Evolutionary conservation across 352 stramenopile species (phyloP), one percentile per base, ranked within the genome.

Genomic region (Blastocystis sp.): DNA sequence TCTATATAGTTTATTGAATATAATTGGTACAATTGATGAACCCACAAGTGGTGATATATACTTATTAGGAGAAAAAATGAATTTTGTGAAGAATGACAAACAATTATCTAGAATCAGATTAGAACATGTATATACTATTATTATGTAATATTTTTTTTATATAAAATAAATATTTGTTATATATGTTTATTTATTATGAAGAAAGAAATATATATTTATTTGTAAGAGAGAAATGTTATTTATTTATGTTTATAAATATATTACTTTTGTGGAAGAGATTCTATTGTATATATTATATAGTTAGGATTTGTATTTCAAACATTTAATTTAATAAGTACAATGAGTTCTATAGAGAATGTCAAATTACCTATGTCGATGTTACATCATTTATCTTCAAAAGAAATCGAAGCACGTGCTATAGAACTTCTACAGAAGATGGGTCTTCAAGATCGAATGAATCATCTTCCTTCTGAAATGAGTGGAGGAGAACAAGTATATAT

Each of bases 231-330:
- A n/a, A n/a, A n/a, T n/a, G n/a, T n/a, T n/a, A n/a, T n/a, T n/a
- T n/a, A n/a, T n/a, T n/a, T n/a, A n/a, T n/a, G n/a, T n/a, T n/a
- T n/a, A n/a, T n/a, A n/a, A n/a, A n/a, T n/a, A n/a, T n/a, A n/a
- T n/a, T n/a, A n/a, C n/a, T n/a, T n/a, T n/a, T n/a, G n/a, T n/a
- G n/a, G n/a, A n/a, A n/a, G n/a, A n/a, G n/a, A n/a, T n/a, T n/a
- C n/a, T n/a, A n/a, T n/a, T n/a, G n/a, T n/a, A n/a, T n/a, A n/a
- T n/a, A n/a, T 34, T 4, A 23, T 13, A 9, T 43, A 58, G 48
- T 27, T 69, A 33, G 59, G 59, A 10, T 70, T 69, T 41, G 65
- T 70, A 11, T 70, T 70, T 23, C 65, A 70, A 33, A 67, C 46
- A 27, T 69, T 69, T 31, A 69, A 69, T 23, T 45, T 70, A 1